phyloP scores from a whole-genome alignment of 176 grass and related monocot species.

The Bolboschoenus planiculmis region DNA sequence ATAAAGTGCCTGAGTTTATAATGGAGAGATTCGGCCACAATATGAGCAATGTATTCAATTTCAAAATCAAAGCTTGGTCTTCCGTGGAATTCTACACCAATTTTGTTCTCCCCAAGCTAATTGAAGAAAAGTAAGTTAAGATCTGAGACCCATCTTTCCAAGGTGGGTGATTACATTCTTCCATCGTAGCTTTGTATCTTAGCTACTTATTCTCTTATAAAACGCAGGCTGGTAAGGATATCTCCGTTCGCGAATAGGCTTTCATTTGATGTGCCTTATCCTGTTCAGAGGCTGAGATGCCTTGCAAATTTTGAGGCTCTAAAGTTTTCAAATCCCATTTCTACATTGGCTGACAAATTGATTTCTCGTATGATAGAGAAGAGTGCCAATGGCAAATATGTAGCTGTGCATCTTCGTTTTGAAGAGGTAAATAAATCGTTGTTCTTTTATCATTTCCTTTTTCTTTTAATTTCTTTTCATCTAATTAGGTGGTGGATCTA shows the following conservation, averaged over 20 bases:
- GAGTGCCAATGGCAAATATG: constrained; percentile 66
- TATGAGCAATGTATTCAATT: constrained; percentile 92
- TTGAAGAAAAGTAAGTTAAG: constrained; percentile 77
- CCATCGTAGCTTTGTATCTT: not conserved
- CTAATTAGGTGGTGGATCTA: not conserved
- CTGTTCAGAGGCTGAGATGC: constrained; percentile 84
- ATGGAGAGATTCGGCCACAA: constrained; percentile 90
- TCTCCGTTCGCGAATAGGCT: constrained; percentile 93
- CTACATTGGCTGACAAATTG: constrained; percentile 60
- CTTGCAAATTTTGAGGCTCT: constrained; percentile 97
- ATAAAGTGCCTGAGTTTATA: constrained; percentile 84
- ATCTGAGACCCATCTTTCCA: not conserved
- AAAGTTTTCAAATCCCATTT: constrained; percentile 80
- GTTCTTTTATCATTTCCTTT: not conserved
- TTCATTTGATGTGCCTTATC: constrained; percentile 76
- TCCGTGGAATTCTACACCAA: constrained; percentile 77
- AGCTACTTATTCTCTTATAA: not conserved
- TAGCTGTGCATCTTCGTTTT: constrained; percentile 95
- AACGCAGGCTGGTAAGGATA: constrained; percentile 80
- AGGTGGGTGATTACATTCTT: not conserved
- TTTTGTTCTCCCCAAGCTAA: constrained; percentile 76
- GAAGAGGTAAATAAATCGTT: constrained; percentile 71
- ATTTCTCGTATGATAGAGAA: constrained; percentile 84
- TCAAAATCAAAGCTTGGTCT: constrained; percentile 98
- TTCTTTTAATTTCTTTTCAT: not conserved